These are phyloP conservation scores for Magnolia kwangsiensis DNA, from an alignment of 164 flowering plant species.

Conservation along the genomic window DNA sequence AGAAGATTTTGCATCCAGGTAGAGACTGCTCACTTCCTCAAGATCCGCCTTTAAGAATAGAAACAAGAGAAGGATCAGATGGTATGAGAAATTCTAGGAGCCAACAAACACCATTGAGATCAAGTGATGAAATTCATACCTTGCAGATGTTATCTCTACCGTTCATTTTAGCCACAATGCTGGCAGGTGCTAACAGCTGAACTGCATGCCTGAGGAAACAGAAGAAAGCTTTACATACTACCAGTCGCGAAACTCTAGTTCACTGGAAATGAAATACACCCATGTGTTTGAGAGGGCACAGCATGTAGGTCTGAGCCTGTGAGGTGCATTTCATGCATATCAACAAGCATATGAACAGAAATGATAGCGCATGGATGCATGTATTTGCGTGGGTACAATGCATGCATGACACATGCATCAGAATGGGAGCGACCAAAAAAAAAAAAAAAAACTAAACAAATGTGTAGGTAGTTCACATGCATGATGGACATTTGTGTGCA, in stretches of 20 bases:
- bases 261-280: background rate
- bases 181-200: slow-evolving; percentile 81
- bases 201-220: slow-evolving; percentile 64
- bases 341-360: background rate
- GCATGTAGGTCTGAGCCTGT: background rate
- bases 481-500: background rate
- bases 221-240: background rate
- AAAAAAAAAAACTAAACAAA: too few species aligned
- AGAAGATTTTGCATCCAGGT: slow-evolving; percentile 91
- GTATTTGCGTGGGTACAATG: too few species aligned
- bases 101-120: background rate
- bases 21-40: slow-evolving; percentile 67
- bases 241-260: background rate
- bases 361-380: background rate
- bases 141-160: slow-evolving; percentile 86
- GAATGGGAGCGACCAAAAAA: background rate
- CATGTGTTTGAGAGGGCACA: background rate
- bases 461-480: background rate
- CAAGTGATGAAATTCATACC: slow-evolving; percentile 31
- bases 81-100: background rate
- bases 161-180: slow-evolving; percentile 75
- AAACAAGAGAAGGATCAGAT: background rate
- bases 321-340: too few species aligned
- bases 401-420: background rate
- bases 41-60: slow-evolving; percentile 58